Evolutionary conservation across 1,284 basidiomycete species (phyloP).

Genomic region (Meripilus lineatus): DNA sequence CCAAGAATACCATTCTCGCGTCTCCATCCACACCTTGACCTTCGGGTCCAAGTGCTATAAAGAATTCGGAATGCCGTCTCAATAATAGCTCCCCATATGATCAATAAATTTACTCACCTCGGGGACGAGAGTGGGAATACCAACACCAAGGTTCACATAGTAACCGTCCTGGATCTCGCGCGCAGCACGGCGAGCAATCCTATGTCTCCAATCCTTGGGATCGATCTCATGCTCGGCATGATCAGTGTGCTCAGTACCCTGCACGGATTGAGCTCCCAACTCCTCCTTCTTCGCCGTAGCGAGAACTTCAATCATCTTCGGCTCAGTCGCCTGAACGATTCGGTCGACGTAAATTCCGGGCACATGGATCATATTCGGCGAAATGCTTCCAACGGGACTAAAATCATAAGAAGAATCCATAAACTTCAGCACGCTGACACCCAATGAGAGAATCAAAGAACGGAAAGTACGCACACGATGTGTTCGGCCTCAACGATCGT

Average conservation of each 20-base stretch:
- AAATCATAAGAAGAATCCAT: background rate
- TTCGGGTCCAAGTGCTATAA: constrained; percentile 64
- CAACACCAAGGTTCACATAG: constrained; percentile 68
- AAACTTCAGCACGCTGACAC: background rate
- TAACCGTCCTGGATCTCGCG: constrained; percentile 88
- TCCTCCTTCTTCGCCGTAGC: constrained; percentile 47
- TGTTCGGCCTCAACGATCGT: constrained; percentile 94
- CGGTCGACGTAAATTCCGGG: constrained; percentile 87
- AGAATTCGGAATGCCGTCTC: too few relatives aligned
- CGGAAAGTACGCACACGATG: constrained; percentile 51
- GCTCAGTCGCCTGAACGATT: constrained; percentile 71
- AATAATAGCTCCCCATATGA: background rate
- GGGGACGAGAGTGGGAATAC: constrained; percentile 88
- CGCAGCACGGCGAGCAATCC: constrained; percentile 79
- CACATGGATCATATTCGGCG: constrained; percentile 81
- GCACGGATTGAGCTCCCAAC: constrained; percentile 16
- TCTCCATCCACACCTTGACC: constrained; percentile 85
- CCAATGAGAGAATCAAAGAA: background rate
- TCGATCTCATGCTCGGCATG: constrained; percentile 15
- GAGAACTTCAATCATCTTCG: constrained; percentile 77
- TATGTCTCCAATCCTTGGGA: constrained; percentile 57
- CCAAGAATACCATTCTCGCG: constrained; percentile 93
- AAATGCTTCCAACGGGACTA: constrained; percentile 70
- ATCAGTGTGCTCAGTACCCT: constrained; percentile 5
- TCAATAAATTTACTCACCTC: constrained; percentile 15